Percentiles rank a stretch among this genome's conserved stretches.
These are phyloP conservation scores for Eimeria maxima DNA, from an alignment of 169 alveolate genomes.

Conservation along the genomic window DNA sequence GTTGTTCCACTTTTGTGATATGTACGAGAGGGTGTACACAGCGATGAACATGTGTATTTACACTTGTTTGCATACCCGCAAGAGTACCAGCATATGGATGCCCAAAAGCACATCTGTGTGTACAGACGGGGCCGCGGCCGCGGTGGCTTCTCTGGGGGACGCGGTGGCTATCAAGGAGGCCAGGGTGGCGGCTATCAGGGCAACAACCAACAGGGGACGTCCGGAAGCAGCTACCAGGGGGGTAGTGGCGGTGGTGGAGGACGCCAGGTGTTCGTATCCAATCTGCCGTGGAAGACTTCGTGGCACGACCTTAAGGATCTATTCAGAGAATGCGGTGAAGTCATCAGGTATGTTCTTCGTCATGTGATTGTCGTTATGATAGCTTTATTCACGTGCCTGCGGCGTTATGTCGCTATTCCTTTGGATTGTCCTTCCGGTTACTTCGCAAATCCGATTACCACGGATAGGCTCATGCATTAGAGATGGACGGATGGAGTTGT, in stretches of 20 bases:
- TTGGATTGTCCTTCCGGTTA: background rate
- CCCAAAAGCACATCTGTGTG: background rate
- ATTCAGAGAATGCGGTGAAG: conserved; percentile 84
- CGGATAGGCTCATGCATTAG: background rate
- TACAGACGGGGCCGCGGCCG: conserved; percentile 70
- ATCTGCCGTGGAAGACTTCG: conserved; percentile 84
- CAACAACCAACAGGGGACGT: conserved; percentile 66
- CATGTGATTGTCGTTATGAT: background rate
- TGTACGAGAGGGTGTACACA: no score
- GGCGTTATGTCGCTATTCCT: no score
- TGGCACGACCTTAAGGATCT: conserved; percentile 86
- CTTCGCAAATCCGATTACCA: background rate
- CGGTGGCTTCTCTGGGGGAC: conserved; percentile 82
- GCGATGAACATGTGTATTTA: background rate
- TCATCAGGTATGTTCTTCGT: conserved; percentile 74
- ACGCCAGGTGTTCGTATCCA: conserved; percentile 83
- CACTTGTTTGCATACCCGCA: background rate
- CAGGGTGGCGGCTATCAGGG: conserved; percentile 82
- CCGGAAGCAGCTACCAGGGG: conserved; percentile 74
- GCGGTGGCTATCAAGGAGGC: conserved; percentile 79
- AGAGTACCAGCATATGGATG: background rate
- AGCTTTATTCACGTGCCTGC: background rate
- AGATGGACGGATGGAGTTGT: background rate
- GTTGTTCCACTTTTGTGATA: no score
- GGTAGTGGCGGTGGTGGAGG: conserved; percentile 73